Evolutionary conservation across 305 asterid species (phyloP).

Genomic region (Fraxinus albicans): DNA sequence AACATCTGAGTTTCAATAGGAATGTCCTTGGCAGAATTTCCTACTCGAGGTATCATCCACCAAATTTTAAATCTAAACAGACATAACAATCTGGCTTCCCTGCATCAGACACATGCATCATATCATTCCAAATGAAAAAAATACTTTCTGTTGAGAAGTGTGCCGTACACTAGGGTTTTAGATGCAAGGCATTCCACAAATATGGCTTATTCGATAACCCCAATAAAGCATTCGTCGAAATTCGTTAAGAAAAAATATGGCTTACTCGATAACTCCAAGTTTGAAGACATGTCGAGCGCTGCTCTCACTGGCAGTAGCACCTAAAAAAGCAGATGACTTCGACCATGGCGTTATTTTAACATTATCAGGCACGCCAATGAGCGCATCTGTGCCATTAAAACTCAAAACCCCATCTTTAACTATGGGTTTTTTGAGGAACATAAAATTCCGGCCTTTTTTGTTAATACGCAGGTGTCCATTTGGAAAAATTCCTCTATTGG

Average conservation of each 20-base stretch:
- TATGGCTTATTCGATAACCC: not conserved
- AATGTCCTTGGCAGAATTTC: constrained; percentile 48
- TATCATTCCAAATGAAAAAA: not conserved
- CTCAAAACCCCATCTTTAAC: constrained; percentile 40
- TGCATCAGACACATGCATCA: constrained; percentile 27
- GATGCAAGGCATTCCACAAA: not conserved
- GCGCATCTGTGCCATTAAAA: constrained; percentile 37
- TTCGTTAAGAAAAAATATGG: not conserved
- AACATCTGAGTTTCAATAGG: constrained; percentile 60
- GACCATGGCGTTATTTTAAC: constrained; percentile 42
- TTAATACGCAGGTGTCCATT: constrained; percentile 23
- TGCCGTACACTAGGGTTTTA: not conserved
- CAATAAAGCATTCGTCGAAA: not conserved
- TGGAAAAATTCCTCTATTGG: constrained; percentile 18
- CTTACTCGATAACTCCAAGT: constrained; percentile 50
- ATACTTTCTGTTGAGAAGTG: not conserved
- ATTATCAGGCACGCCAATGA: constrained; percentile 46
- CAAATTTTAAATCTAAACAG: constrained; percentile 56
- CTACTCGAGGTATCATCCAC: constrained; percentile 64
- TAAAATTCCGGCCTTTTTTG: constrained; percentile 18
- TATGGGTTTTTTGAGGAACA: constrained; percentile 42
- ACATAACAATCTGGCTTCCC: constrained; percentile 48
- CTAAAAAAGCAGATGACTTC: constrained; percentile 48
- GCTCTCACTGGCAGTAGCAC: constrained; percentile 31
- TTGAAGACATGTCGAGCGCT: constrained; percentile 51